Percentiles rank a stretch among this genome's conserved stretches.
These are phyloP conservation scores for Sporisorium iseilematis-ciliati DNA, from an alignment of 1,284 basidiomycete genomes.

Conservation along the genomic window DNA sequence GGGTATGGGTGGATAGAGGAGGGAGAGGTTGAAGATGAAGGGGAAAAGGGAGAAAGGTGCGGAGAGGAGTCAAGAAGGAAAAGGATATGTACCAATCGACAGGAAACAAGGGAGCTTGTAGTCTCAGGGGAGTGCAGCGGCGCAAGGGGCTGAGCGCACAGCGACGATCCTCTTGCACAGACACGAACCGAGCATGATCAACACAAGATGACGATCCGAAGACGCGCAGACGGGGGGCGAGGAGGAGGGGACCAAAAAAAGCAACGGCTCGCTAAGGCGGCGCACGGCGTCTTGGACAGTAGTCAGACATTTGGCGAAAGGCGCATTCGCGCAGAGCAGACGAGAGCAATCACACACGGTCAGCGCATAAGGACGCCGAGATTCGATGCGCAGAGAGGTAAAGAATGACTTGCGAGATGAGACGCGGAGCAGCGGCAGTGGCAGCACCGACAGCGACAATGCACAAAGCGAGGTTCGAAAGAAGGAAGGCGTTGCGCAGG, in stretches of 20 bases:
- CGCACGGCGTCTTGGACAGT: conserved; percentile 2
- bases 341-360: background rate
- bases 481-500: conserved; percentile 1
- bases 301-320: background rate
- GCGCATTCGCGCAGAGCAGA: background rate
- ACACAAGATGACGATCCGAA: conserved; percentile 11
- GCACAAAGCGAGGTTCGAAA: background rate
- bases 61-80: conserved; percentile 2
- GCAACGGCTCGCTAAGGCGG: background rate
- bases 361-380: background rate
- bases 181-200: conserved; percentile 26
- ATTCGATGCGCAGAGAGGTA: background rate
- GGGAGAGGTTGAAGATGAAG: conserved; percentile 1
- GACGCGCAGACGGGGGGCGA: conserved; percentile 9
- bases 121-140: background rate
- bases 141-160: conserved; percentile 20
- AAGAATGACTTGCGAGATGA: background rate
- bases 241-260: background rate
- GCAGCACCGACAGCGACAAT: background rate
- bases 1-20: background rate
- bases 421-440: no score
- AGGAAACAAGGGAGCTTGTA: background rate
- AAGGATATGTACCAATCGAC: conserved; percentile 28
- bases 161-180: conserved; percentile 29
- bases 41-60: conserved; percentile 2